Percentiles rank a stretch among this genome's conserved stretches.
Evolutionary conservation across 176 grass and related monocot species (phyloP).

Genomic region (Urochloa ruziziensis): DNA sequence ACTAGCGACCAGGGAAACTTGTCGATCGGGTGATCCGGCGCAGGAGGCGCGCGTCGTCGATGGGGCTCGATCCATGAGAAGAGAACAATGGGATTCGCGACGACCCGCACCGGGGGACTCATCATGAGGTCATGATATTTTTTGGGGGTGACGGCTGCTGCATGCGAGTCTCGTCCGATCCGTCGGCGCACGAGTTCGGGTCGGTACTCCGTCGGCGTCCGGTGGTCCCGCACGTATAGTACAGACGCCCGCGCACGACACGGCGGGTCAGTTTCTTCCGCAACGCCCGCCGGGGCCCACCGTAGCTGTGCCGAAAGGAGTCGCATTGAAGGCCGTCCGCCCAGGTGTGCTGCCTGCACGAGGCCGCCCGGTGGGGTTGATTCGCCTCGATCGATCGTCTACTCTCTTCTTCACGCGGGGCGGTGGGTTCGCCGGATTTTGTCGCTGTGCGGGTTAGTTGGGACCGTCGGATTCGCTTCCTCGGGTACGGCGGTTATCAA

Average conservation of each 20-base stretch:
- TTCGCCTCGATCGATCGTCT: not conserved
- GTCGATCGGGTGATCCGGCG: too few relatives aligned
- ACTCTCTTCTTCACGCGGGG: not conserved
- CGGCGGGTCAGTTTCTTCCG: not conserved
- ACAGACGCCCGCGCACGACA: not conserved
- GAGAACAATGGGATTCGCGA: not conserved
- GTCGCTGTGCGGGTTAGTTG: not conserved
- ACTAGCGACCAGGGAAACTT: too few relatives aligned
- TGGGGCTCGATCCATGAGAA: too few relatives aligned
- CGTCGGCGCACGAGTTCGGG: not conserved
- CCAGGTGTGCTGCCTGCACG: not conserved
- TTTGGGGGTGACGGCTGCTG: not conserved
- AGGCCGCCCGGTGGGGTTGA: not conserved
- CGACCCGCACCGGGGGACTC: not conserved
- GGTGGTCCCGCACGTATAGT: too few relatives aligned
- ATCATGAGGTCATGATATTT: not conserved
- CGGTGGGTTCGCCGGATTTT: not conserved
- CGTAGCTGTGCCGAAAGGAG: constrained; percentile 11
- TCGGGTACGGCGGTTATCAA: not conserved
- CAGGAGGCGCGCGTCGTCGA: too few relatives aligned
- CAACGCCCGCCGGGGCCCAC: not conserved
- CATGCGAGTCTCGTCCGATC: not conserved
- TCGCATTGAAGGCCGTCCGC: not conserved
- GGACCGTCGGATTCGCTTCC: not conserved
- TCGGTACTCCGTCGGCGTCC: not conserved